Conservation (phyloP, 257 asterid species). For the Primulina tabacum region DNA sequence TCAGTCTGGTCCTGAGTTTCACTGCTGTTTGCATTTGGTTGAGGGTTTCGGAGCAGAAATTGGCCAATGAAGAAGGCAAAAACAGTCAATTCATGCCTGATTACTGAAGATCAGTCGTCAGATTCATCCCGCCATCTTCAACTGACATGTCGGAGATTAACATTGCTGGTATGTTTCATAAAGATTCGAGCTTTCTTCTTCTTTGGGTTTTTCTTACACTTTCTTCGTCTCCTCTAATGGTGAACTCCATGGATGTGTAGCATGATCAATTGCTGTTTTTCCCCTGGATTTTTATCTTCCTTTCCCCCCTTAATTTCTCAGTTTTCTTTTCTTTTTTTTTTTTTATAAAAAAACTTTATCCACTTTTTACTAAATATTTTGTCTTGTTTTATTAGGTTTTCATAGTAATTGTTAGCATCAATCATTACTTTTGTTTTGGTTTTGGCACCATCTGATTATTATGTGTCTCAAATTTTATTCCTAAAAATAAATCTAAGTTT, state of each 20-base stretch:
- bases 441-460: background rate
- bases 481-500: background rate
- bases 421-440: background rate
- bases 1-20: constrained; percentile 80
- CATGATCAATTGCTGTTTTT: constrained; percentile 9
- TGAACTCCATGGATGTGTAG: constrained; percentile 22
- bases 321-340: constrained; percentile 6
- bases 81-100: constrained; percentile 80
- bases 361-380: background rate
- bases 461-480: background rate
- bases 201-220: background rate
- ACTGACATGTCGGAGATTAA: constrained; percentile 14
- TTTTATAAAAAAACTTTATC: too few species aligned
- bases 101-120: constrained; percentile 37
- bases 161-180: constrained; percentile 34
- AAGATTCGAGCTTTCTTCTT: constrained; percentile 9
- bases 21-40: constrained; percentile 90
- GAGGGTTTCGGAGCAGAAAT: constrained; percentile 64
- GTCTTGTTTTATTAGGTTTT: constrained; percentile 13
- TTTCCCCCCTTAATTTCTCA: constrained; percentile 10
- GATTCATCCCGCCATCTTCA: background rate
- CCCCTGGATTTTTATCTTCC: constrained; percentile 13
- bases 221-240: background rate
- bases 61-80: constrained; percentile 68
- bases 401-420: background rate